A percentile compares a stretch with the other conserved stretches of the same genome.
These are phyloP conservation scores for Sanghuangporus baumii DNA, from an alignment of 1,284 basidiomycete species.

Conservation along the genomic window DNA sequence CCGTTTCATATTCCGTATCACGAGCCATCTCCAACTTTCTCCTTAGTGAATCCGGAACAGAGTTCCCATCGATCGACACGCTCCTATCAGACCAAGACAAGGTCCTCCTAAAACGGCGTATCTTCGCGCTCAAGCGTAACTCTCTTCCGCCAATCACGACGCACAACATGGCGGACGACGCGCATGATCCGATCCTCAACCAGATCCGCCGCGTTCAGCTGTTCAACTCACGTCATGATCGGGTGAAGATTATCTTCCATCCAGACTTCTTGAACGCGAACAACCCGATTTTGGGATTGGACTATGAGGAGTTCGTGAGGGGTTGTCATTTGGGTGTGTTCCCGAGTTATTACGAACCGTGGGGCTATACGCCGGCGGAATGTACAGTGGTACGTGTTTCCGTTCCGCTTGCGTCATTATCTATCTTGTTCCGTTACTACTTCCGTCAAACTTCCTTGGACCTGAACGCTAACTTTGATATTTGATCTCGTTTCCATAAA, in stretches of 20 bases:
- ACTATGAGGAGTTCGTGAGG: constrained; percentile 98
- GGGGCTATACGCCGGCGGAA: constrained; percentile 86
- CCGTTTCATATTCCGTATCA: constrained; percentile 13
- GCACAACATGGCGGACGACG: constrained; percentile 97
- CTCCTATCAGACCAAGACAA: constrained; percentile 91
- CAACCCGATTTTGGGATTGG: constrained; percentile 94
- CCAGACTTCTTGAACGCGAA: constrained; percentile 98
- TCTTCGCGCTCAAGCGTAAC: constrained; percentile 93
- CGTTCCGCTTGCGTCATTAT: constrained; percentile 29
- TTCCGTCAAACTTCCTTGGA: background rate
- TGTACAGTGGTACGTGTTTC: constrained; percentile 54
- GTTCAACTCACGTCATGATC: constrained; percentile 80
- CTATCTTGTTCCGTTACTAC: constrained; percentile 25
- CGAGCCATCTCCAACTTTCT: constrained; percentile 12
- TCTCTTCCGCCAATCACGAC: constrained; percentile 91
- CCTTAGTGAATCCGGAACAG: constrained; percentile 65
- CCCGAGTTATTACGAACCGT: constrained; percentile 94
- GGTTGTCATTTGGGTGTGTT: constrained; percentile 98
- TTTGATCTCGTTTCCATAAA: constrained; percentile 18
- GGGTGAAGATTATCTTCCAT: constrained; percentile 97
- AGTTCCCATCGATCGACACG: constrained; percentile 65
- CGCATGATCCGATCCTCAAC: constrained; percentile 88
- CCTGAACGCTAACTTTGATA: constrained; percentile 12
- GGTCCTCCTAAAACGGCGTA: constrained; percentile 92
- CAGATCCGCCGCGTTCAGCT: constrained; percentile 91